A percentile compares a stretch with the other conserved stretches of the same genome.
Evolutionary conservation across 805 yeast species (phyloP).

Genomic region (Candida ascalaphidarum): DNA sequence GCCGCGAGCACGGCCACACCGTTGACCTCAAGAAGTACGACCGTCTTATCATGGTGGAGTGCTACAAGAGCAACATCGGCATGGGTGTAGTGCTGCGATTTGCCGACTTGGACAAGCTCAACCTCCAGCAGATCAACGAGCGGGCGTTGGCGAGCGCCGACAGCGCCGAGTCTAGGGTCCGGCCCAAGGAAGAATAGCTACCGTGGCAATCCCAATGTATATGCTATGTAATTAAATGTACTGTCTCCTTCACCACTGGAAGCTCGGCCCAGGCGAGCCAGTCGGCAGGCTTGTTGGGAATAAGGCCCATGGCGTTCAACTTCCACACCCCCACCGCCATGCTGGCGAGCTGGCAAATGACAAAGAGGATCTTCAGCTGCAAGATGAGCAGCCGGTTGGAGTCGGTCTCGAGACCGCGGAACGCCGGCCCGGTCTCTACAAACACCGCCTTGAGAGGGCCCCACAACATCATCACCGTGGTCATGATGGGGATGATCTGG

Average conservation of each 20-base stretch:
- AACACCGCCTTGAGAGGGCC: constrained; percentile 70
- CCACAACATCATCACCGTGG: constrained; percentile 77
- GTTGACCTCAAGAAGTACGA: constrained; percentile 80
- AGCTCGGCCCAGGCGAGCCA: constrained; percentile 83
- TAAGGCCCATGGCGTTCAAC: constrained; percentile 77
- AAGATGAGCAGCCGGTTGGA: constrained; percentile 20
- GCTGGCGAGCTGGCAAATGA: constrained; percentile 40
- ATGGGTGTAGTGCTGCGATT: constrained; percentile 72
- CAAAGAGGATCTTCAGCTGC: constrained; percentile 40
- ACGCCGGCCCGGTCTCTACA: constrained; percentile 43
- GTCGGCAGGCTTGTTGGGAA: constrained; percentile 81
- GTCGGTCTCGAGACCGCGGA: constrained; percentile 38
- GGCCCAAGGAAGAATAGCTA: too few species aligned
- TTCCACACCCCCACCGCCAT: constrained; percentile 80
- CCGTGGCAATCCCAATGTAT: too few species aligned
- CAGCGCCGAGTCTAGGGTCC: too few species aligned
- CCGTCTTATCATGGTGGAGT: constrained; percentile 72
- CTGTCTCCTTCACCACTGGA: constrained; percentile 8
- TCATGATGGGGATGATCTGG: constrained; percentile 85
- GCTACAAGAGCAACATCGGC: constrained; percentile 84
- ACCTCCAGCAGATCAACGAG: constrained; percentile 74
- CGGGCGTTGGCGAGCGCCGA: constrained; percentile 18
- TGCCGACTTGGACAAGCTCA: constrained; percentile 56
- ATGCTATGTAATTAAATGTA: neutral
- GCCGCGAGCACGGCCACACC: constrained; percentile 57